Base-by-base conservation (phyloP, 495 filamentous ascomycete genomes). In the Penicillium coprophilum region DNA sequence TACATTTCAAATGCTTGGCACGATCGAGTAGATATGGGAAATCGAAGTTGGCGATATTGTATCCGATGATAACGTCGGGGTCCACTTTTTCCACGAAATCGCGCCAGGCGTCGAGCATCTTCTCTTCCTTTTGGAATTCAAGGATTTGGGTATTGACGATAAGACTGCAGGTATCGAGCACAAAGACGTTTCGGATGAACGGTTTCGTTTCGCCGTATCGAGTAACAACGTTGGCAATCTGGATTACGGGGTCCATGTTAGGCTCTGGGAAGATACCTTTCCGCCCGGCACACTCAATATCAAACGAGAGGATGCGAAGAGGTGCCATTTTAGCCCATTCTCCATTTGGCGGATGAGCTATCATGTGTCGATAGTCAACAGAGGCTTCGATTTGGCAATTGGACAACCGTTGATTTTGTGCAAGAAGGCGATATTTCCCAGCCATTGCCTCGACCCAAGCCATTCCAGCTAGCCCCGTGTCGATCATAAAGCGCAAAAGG, bases 281-380 rank as follows among this genome's bases (percentile, higher is more conserved):
- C 59, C 94, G 89, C 24, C 94, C 94, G 56, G 94, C 95, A 68
- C 94, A 99, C 69, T 99, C 94, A 61, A 99, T 99, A 83, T 99
- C 94, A 60, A 99, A 97, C 3, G 92, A 97, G 13, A 99, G 72
- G 49, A 96, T 85, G 36, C 94, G 85, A 19, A 99, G 77, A 1
- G 94, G 94, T 0, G 94, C 95, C 90, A 99, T 97, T 74, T 96
- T 99, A 10, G 90, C 90, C 90, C 94, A 99, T 67, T 97, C 94
- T 4, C 92, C 94, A 55, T 89, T 87, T n/a, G 90, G 84, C 23
- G 88, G 80, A 68, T 97, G 93, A 7, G 94, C 85, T 56, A 96
- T 87, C 36, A 99, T 74, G 64, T 97, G 85, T 54, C 72, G 75
- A 62, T 92, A 97, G 71, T 88, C 85, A 19, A 94, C 80, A 36